A percentile compares a stretch with the other conserved stretches of the same genome.
Conservation (phyloP, 352 stramenopile species). For the Pythium volutum region DNA sequence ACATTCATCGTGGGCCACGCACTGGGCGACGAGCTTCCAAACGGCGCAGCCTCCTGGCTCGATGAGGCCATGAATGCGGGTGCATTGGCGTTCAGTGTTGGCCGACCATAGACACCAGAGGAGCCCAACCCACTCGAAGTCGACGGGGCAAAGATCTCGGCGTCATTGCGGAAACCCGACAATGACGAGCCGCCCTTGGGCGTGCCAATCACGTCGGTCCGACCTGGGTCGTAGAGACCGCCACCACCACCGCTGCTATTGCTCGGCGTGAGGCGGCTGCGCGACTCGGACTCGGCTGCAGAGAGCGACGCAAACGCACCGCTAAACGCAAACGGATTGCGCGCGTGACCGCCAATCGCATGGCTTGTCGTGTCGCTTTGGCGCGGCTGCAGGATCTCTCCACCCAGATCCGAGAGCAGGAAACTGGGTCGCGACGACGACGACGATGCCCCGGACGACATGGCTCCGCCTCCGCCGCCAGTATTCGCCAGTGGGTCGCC, state of each 20-base stretch:
- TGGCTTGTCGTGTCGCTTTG: constrained; percentile 16
- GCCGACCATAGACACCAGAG: constrained; percentile 9
- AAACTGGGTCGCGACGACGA: constrained; percentile 1
- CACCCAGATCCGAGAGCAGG: constrained; percentile 51
- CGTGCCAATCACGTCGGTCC: constrained; percentile 1
- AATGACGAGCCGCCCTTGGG: neutral
- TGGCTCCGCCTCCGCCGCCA: neutral
- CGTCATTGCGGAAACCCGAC: constrained; percentile 15
- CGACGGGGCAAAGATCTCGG: constrained; percentile 15
- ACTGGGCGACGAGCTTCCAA: constrained; percentile 21
- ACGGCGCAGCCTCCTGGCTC: constrained; percentile 6
- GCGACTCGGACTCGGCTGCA: constrained; percentile 6
- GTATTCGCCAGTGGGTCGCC: neutral
- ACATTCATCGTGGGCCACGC: constrained; percentile 19
- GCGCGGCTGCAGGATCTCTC: constrained; percentile 45
- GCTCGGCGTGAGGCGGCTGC: neutral
- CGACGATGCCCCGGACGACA: neutral
- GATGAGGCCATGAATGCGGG: constrained; percentile 22
- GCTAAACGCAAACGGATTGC: constrained; percentile 35
- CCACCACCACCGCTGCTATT: neutral
- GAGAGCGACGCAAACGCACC: constrained; percentile 28
- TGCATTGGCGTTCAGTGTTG: constrained; percentile 23
- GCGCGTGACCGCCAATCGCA: constrained; percentile 6
- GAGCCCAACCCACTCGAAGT: neutral
- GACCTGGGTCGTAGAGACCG: neutral